Conservation (phyloP, 2,329 filamentous ascomycete species). For the Xylaria polymorpha region DNA sequence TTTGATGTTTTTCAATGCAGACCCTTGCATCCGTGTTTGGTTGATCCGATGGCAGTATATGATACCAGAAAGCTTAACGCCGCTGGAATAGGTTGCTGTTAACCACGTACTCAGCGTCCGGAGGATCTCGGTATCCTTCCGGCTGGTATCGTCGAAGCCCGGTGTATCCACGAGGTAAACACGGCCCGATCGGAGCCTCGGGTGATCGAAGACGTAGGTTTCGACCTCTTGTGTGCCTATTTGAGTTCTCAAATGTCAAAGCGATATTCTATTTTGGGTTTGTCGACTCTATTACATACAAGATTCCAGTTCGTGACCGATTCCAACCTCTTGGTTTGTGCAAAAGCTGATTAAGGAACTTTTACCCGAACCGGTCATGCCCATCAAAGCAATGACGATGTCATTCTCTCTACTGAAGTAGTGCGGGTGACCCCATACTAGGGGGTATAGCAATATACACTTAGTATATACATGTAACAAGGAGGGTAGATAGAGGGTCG, state of each 20-base stretch:
- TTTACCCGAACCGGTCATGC: constrained; percentile 36
- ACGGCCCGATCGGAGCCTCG: constrained; percentile 15
- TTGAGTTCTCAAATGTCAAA: not conserved
- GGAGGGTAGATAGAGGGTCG: too few relatives aligned
- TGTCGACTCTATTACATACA: constrained; percentile 16
- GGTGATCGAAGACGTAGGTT: constrained; percentile 19
- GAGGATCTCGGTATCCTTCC: constrained; percentile 29
- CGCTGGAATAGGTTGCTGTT: constrained; percentile 13
- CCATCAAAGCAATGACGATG: constrained; percentile 30
- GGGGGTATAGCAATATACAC: too few relatives aligned
- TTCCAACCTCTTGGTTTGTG: constrained; percentile 14
- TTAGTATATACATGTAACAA: too few relatives aligned
- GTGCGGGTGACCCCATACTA: too few relatives aligned
- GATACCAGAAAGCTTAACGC: constrained; percentile 28
- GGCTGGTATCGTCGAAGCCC: constrained; percentile 33
- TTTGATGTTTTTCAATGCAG: constrained; percentile 19
- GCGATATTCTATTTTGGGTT: not conserved
- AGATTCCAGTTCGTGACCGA: constrained; percentile 32
- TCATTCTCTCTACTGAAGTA: constrained; percentile 26
- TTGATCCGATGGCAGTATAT: constrained; percentile 32
- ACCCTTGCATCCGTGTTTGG: constrained; percentile 26
- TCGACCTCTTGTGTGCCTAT: constrained; percentile 33
- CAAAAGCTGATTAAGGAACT: constrained; percentile 31
- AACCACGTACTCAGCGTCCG: constrained; percentile 27
- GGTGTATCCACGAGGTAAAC: constrained; percentile 35